Evolutionary conservation across 192 early-diverging fungal species (phyloP).

Genomic region (Coemansia sp.): DNA sequence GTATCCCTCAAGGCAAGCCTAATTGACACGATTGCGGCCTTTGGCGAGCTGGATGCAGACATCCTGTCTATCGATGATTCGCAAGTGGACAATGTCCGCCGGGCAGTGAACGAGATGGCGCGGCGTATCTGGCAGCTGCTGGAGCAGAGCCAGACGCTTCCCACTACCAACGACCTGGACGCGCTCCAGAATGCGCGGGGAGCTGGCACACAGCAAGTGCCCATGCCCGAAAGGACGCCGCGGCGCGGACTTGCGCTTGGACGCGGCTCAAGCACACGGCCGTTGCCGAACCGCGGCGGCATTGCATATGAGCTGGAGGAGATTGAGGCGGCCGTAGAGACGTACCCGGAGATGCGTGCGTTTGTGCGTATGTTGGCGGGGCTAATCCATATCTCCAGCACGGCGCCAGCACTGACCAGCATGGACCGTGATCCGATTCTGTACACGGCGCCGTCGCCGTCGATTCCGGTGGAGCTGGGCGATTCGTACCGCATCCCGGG

Average conservation of each 20-base stretch:
- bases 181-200: too few species aligned
- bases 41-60: slow-evolving; percentile 49
- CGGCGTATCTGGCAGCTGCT: slow-evolving; percentile 72
- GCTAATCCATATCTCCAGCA: slow-evolving; percentile 59
- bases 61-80: slow-evolving; percentile 33
- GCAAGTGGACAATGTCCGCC: slow-evolving; percentile 18
- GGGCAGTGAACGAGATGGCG: slow-evolving; percentile 52
- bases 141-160: slow-evolving; percentile 65
- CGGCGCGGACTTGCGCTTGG: slow-evolving; percentile 23
- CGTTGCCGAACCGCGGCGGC: slow-evolving; percentile 38
- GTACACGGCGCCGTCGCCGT: slow-evolving; percentile 29
- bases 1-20: slow-evolving; percentile 77
- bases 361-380: slow-evolving; percentile 68
- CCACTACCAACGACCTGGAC: slow-evolving; percentile 31
- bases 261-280: slow-evolving; percentile 12
- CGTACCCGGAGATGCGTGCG: slow-evolving; percentile 82
- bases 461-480: slow-evolving; percentile 63
- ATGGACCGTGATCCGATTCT: slow-evolving; percentile 34
- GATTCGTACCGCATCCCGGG: slow-evolving; percentile 63
- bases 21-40: slow-evolving; percentile 73
- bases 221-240: too few species aligned
- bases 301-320: slow-evolving; percentile 78
- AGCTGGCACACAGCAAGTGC: too few species aligned
- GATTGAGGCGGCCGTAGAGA: slow-evolving; percentile 66
- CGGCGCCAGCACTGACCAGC: slow-evolving; percentile 25